Evolutionary conservation across 1,284 basidiomycete genomes (phyloP).

Genomic region (Hymenochaete sp.): DNA sequence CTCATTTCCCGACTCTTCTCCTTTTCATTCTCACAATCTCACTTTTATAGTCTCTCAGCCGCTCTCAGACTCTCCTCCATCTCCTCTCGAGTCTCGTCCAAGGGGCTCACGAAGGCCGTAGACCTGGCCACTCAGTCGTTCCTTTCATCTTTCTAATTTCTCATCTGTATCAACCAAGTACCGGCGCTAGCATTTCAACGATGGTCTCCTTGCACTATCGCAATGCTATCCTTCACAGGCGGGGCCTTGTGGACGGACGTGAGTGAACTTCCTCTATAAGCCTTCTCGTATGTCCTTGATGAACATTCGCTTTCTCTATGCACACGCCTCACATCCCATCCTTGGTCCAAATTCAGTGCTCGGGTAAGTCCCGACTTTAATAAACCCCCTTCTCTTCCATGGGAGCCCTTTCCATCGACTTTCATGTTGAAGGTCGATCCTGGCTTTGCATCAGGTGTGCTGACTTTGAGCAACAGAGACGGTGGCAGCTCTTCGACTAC

Average conservation of each 20-base stretch:
- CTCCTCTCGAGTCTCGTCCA: conserved; percentile 1
- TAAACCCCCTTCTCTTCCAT: background rate
- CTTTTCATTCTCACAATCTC: background rate
- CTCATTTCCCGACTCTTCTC: background rate
- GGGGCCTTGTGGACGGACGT: conserved; percentile 15
- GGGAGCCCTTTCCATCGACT: background rate
- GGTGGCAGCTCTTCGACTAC: conserved; percentile 5
- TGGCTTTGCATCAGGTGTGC: too few relatives aligned
- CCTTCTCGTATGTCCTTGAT: background rate
- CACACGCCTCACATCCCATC: background rate
- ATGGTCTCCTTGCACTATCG: conserved; percentile 4
- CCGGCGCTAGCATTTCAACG: background rate
- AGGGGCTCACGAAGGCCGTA: too few relatives aligned
- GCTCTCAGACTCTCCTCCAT: background rate
- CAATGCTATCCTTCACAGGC: conserved; percentile 12
- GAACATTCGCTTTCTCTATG: background rate
- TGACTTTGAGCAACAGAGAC: background rate
- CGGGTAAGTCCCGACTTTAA: conserved; percentile 6
- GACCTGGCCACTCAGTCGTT: background rate
- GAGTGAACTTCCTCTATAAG: conserved; percentile 2
- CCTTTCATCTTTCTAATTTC: background rate
- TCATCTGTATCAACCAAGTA: background rate
- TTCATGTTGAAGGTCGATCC: background rate
- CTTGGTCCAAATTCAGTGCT: conserved; percentile 1
- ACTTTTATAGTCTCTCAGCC: background rate